Evolutionary conservation across 2,329 filamentous ascomycete genomes (phyloP), one percentile per base, ranked within the genome.

Genomic region (Ophiosphaerella korrae): DNA sequence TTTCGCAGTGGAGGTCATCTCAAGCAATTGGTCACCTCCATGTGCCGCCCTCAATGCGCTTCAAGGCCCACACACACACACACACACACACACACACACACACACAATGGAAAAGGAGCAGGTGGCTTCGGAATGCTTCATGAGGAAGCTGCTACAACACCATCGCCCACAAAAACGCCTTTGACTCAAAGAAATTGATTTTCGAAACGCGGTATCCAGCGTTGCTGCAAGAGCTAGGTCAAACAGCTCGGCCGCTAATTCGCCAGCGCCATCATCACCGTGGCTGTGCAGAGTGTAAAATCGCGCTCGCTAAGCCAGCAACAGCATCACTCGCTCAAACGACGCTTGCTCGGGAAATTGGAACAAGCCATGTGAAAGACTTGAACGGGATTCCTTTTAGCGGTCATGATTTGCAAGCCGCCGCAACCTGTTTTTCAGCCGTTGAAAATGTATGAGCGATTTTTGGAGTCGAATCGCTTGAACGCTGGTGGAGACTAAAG

Each of bases 381-480:
- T 21, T 21, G 18, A 39, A 40, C 52, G 42, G 36, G 29, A 50
- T 50, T 16, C 42, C 51, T 52, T 50, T 45, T 50, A 43, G 38
- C 34, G 57, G 50, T 38, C 29, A 44, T 14, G 40, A 54, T 53
- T 55, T 50, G 41, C 52, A 46, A 48, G 48, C 29, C 41, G 47
- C 47, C 48, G 41, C 32, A 48, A 18, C 42, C 49, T 55, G 50
- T 36, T 50, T 53, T n/a, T 18, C 35, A 24, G 36, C 47, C 38
- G 36, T 36, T 33, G 18, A 21, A 21, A 21, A 33, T 41, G 37
- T 45, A 51, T 66, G 63, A 63, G 63, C 52, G 52, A 66, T 64
- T 66, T 66, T 53, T 58, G 35, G 51, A 44, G 50, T 57, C 61
- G 49, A 63, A 62, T 63, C 56, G 53, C 41, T 49, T 50, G 33